Evolutionary conservation across 2,329 filamentous ascomycete species (phyloP), one percentile per base, ranked within the genome.

Genomic region (Arthrobotrys entomopaga): DNA sequence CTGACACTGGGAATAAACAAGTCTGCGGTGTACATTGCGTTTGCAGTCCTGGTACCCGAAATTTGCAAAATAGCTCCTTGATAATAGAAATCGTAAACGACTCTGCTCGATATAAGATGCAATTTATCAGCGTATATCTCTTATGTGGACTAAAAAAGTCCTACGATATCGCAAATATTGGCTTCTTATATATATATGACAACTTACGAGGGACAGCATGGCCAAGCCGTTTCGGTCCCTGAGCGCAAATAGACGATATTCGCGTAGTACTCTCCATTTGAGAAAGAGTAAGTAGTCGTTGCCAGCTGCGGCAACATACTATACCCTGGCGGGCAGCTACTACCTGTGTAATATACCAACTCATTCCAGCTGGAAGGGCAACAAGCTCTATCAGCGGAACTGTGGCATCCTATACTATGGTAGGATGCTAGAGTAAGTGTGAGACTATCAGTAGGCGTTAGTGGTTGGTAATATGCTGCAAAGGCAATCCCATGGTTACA

Each of bases 191-290:
- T 3, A 16, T 4, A 5, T n/a, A 26, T 7, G 3, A 40, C 15
- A 16, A 60, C 63, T 52, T 29, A 58, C 63, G 63, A 46, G 5
- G 63, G 63, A 43, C 63, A 65, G n/a, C 63, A 65, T 15, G 63
- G 52, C 22, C 22, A 24, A 11, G 63, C 63, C 1, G 19, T 16
- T 16, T 3, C 13, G 19, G 11, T 42, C 2, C 63, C 53, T 16
- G 63, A 58, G 3, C 24, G 6, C 13, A 65, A 42, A 6, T 43
- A 58, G 4, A 65, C 42, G 49, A 65, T 48, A 6, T 7, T 7
- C 22, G 15, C 20, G 13, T 52, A 65, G 24, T 57, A 65, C 8
- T 43, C 7, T 1, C 40, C 16, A 2, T 43, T 53, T 19, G 10
- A 16, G 16, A 42, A 42, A 7, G 15, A 22, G 19, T 6, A 38